Base-by-base conservation (phyloP, 2,329 filamentous ascomycete species). In the Pseudocercospora vitis region DNA sequence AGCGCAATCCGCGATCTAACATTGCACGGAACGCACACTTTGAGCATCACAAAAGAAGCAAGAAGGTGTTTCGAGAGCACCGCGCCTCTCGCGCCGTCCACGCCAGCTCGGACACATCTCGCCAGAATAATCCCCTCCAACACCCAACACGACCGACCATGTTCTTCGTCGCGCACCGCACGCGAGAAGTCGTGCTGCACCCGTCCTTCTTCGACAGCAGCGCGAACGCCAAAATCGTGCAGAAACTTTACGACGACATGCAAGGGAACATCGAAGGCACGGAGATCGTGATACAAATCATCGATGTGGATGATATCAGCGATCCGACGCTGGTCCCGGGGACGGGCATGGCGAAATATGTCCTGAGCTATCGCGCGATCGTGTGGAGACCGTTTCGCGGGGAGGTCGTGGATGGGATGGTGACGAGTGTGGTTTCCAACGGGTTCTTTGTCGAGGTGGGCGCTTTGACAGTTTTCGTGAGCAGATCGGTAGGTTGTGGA, bases 131-230 rank as follows among this genome's bases (percentile, higher is more conserved):
- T n/a, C 24, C 23, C 24, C 42, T 31, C 23, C 42, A 14, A 45
- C 14, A 18, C 14, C 35, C 14, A 9, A 6, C 23, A 46, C 24
- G 48, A 62, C 35, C 35, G 50, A 62, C 45, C 37, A 99, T 99
- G 94, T 99, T 97, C 75, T 99, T 99, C 78, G 88, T 99, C 62
- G 90, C 96, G 75, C 92, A 96, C 70, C 87, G 97, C 74, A 91
- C 96, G 76, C 91, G 92, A 70, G 87, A 89, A 69, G 91, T 97
- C 67, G 91, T 90, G 64, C 83, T 99, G 68, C 94, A 99, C 70
- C 94, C 94, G 23, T 97, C 92, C 9, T 99, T 95, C 77, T 97
- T 99, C 71, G 91, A 91, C 54, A 87, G 89, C 59, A 90, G 94
- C 70, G 95, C 96, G 79, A 87, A 92, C 66, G 88, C 95, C 64